Base-by-base conservation (phyloP, 202 grass and related monocot species). In the Saccharum hybrid region DNA sequence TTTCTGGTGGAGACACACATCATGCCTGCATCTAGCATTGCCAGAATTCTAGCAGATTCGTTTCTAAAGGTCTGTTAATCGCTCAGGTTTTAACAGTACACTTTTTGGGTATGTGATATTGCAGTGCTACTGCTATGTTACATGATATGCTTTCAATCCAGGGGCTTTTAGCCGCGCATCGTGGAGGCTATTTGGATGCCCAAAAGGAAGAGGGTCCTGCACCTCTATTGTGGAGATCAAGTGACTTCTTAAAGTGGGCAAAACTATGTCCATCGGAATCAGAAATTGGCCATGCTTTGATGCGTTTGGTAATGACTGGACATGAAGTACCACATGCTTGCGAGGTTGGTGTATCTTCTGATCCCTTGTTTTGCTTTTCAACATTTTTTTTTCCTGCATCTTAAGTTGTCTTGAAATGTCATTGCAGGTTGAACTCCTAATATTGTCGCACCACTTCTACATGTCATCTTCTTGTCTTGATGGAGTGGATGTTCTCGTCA, bases 291-390 rank as follows among this genome's bases (percentile, higher is more conserved):
- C 96, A 98, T 51, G 88, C 96, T 89, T 78, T 98, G 62, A 98
- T 98, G 96, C 96, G 96, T 80, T 81, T 98, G 73, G 96, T 98
- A 49, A 98, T 98, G 96, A 98, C 96, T 49, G 92, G 96, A 72
- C 92, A 98, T 88, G 94, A 97, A 84, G 88, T 98, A 82, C 96
- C 96, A 16, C 96, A 92, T 90, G 92, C 92, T 81, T 98, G 96
- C 73, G 96, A 98, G 96, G 96, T 81, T 88, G 85, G 71, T 71
- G 33, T 80, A 84, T 74, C 19, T 84, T 68, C 52, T 68, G 13
- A 21, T 52, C 67, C 28, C 46, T 40, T 65, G 7, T 9, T 39
- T 78, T 59, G 54, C 54, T 59, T 22, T 21, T 59, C 54, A 59
- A 59, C 19, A 21, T 75, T 64, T 34, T 28, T 28, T 28, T 66